A percentile compares a stretch with the other conserved stretches of the same genome.
Evolutionary conservation across 306 rosid species (phyloP).

Genomic region (Glycyrrhiza uralensis): DNA sequence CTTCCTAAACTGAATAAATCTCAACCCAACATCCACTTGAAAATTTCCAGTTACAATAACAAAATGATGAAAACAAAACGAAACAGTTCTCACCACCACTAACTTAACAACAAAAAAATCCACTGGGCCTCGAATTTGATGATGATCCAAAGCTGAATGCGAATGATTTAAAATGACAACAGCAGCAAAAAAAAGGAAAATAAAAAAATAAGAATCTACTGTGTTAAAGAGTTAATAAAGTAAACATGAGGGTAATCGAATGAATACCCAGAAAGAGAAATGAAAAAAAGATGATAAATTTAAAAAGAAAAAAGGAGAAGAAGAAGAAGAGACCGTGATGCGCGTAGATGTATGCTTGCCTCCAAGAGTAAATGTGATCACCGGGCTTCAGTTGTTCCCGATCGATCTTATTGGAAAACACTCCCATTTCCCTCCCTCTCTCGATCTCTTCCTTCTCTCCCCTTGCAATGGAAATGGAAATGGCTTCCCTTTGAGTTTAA

Average conservation of each 20-base stretch:
- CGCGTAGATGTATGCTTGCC: slow-evolving; percentile 63
- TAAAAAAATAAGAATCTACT: not conserved
- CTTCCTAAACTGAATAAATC: too few relatives aligned
- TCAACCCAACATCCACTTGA: not conserved
- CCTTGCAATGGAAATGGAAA: not conserved
- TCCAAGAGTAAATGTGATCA: slow-evolving; percentile 91
- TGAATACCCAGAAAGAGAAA: slow-evolving; percentile 13
- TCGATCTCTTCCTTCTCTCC: not conserved
- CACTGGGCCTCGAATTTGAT: not conserved
- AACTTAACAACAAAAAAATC: too few relatives aligned
- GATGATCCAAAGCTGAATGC: too few relatives aligned
- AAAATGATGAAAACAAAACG: not conserved
- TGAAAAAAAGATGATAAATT: not conserved
- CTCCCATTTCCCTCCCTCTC: slow-evolving; percentile 45
- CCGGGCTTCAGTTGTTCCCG: slow-evolving; percentile 59
- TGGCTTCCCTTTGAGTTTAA: not conserved
- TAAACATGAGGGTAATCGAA: not conserved
- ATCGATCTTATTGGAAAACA: slow-evolving; percentile 67
- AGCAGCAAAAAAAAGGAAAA: not conserved
- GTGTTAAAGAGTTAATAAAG: not conserved
- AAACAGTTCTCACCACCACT: not conserved
- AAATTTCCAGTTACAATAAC: not conserved
- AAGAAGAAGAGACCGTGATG: slow-evolving; percentile 64
- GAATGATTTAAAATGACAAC: not conserved
- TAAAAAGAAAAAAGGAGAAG: not conserved